Evolutionary conservation across 441 rosid genomes (phyloP), one percentile per base, ranked within the genome.

Genomic region (Manihot esculenta): DNA sequence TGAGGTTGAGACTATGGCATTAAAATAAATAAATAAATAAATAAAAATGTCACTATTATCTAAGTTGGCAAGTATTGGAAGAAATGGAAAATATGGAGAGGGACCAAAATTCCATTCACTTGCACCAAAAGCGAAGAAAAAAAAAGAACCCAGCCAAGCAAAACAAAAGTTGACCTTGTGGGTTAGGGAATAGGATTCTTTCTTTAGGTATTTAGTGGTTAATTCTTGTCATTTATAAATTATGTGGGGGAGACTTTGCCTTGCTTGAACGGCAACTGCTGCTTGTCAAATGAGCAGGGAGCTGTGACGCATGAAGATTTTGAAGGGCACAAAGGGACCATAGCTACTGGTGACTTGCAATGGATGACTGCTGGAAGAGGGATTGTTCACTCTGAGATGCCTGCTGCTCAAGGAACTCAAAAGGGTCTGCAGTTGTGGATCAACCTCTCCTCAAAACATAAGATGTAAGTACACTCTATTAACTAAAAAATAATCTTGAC

Each of bases 281-380:
- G 57, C 21, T 6, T 49, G 58, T 23, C 23, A 2, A 54, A 54
- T 18, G n/a, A 61, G 2, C n/a, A 93, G 97, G 98, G 97, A 76
- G 85, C 84, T 0, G 68, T 89, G 7, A 82, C 79, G 30, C 98
- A 93, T 74, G 98, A 91, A 78, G 97, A 91, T 65, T 93, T 92
- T 64, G 96, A 88, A 75, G 98, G 97, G 72, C 96, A 91, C 66
- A 87, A 86, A 72, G 97, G 98, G 76, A 87, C 83, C 0, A 91
- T 91, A 64, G 84, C 80, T 64, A 62, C 85, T 7, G 97, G 98
- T 15, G 98, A 88, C 65, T 42, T 93, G 48, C 97, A 93, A 72
- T 93, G 96, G 98, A 93, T 91, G 98, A 93, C 98, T 0, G 97
- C 98, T 1, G 97, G 98, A n/a, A 88, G 89, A 77, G 97, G 98